Evolutionary conservation across 2,329 filamentous ascomycete species (phyloP).

Genomic region (Fusarium piperis): DNA sequence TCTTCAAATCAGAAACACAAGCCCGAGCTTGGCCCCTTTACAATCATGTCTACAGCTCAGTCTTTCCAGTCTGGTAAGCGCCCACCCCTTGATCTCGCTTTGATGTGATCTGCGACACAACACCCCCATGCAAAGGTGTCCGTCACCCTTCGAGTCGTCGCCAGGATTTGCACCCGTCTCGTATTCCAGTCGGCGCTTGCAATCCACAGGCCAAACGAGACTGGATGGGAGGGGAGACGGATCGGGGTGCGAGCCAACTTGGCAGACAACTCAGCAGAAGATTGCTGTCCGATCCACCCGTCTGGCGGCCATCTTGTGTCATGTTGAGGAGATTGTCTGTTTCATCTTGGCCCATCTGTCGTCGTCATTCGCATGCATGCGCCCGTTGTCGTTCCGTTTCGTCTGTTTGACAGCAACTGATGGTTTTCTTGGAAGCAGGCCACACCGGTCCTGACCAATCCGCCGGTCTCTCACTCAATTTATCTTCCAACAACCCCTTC

Average conservation of each 20-base stretch:
- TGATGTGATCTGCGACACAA: constrained; percentile 42
- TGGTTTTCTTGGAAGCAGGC: constrained; percentile 40
- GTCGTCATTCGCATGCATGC: constrained; percentile 45
- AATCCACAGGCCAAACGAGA: constrained; percentile 33
- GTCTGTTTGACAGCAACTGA: constrained; percentile 40
- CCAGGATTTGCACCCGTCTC: constrained; percentile 28
- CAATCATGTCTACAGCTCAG: constrained; percentile 43
- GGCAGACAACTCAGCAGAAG: constrained; percentile 36
- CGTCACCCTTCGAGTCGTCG: constrained; percentile 30
- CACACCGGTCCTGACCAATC: constrained; percentile 39
- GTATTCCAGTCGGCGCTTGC: constrained; percentile 36
- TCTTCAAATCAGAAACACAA: constrained; percentile 40
- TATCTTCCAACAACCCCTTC: constrained; percentile 85
- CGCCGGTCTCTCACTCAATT: constrained; percentile 67
- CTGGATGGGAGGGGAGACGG: constrained; percentile 29
- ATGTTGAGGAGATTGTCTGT: constrained; percentile 47
- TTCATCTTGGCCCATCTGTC: constrained; percentile 44
- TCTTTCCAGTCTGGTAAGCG: constrained; percentile 43
- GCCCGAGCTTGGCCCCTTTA: constrained; percentile 38
- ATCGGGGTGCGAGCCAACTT: constrained; percentile 38
- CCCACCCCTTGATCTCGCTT: constrained; percentile 45
- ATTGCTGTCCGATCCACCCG: constrained; percentile 40
- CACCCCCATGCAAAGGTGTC: constrained; percentile 23
- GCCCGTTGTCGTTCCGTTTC: constrained; percentile 36
- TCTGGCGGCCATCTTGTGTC: constrained; percentile 43